Percentiles rank a stretch among this genome's conserved stretches.
Conservation (phyloP, 2,329 filamentous ascomycete species). For the Fusarium sp. region DNA sequence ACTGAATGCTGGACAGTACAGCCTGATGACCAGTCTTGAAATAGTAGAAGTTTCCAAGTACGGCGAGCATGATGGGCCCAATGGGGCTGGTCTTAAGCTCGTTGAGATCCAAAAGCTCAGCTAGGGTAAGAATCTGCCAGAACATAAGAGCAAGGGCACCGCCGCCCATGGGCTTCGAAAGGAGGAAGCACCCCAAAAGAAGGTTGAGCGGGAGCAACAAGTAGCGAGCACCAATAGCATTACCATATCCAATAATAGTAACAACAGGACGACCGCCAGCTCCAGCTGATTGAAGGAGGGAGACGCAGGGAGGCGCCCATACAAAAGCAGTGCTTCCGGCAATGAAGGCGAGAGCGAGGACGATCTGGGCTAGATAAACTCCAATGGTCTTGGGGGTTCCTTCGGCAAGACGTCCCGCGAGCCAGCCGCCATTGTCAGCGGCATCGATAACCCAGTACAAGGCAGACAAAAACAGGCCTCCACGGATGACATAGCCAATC, state of each 20-base stretch:
- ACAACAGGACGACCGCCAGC: constrained; percentile 63
- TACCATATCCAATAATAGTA: constrained; percentile 88
- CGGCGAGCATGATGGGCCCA: constrained; percentile 81
- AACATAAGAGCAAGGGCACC: constrained; percentile 83
- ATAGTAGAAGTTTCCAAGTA: constrained; percentile 93
- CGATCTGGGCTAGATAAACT: constrained; percentile 79
- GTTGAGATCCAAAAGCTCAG: constrained; percentile 70
- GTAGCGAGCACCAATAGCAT: constrained; percentile 91
- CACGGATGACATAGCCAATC: constrained; percentile 81
- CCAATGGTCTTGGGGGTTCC: constrained; percentile 75
- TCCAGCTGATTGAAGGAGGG: constrained; percentile 65
- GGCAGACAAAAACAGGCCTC: constrained; percentile 77
- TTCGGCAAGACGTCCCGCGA: constrained; percentile 62
- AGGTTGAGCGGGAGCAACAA: constrained; percentile 84
- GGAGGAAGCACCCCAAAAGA: constrained; percentile 76
- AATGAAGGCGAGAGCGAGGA: constrained; percentile 80
- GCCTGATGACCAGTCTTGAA: constrained; percentile 99
- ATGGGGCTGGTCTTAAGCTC: constrained; percentile 72
- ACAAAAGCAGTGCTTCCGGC: constrained; percentile 86
- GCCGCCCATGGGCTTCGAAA: constrained; percentile 94
- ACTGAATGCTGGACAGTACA: constrained; percentile 85
- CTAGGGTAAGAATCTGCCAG: constrained; percentile 87
- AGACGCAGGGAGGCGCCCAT: constrained; percentile 86
- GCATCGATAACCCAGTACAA: constrained; percentile 90
- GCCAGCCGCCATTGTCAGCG: constrained; percentile 86